phyloP scores from a whole-genome alignment of 106 monocot species.

The Dioscorea zingiberensis region DNA sequence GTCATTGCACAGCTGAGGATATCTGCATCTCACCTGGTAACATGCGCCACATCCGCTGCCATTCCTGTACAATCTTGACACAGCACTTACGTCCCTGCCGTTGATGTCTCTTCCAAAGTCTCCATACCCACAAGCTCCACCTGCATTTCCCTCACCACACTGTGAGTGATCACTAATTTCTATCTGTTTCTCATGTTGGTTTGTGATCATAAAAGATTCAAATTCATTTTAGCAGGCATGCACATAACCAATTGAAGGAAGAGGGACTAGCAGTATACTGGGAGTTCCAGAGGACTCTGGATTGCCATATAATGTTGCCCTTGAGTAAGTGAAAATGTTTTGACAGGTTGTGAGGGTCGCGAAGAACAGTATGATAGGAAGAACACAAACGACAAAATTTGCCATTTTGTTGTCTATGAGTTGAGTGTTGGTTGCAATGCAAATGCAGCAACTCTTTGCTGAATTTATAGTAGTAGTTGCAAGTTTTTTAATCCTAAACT shows the following conservation, averaged over 20 bases:
- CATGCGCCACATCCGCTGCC: slow-evolving; percentile 35
- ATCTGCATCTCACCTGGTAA: slow-evolving; percentile 23
- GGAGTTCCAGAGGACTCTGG: slow-evolving; percentile 10
- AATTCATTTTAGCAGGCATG: background rate
- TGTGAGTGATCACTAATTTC: background rate
- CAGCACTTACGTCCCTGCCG: slow-evolving; percentile 16
- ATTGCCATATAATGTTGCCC: slow-evolving; percentile 12
- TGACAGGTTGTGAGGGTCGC: background rate
- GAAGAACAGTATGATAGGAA: slow-evolving; percentile 1
- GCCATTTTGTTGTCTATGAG: background rate
- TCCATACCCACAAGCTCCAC: slow-evolving; percentile 30
- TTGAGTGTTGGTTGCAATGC: background rate
- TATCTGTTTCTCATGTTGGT: background rate
- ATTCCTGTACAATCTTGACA: slow-evolving; percentile 12
- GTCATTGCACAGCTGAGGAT: slow-evolving; percentile 19
- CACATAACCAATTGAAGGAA: background rate
- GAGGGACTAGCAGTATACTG: background rate
- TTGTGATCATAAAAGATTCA: no score
- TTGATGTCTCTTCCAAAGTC: slow-evolving; percentile 21
- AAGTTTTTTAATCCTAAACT: background rate
- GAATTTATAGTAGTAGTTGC: background rate
- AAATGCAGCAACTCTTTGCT: background rate
- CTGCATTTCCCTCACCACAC: slow-evolving; percentile 7
- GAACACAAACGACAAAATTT: background rate
- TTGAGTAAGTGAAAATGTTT: background rate